Evolutionary conservation across 306 rosid species (phyloP).

Genomic region (Lagenaria siceraria): DNA sequence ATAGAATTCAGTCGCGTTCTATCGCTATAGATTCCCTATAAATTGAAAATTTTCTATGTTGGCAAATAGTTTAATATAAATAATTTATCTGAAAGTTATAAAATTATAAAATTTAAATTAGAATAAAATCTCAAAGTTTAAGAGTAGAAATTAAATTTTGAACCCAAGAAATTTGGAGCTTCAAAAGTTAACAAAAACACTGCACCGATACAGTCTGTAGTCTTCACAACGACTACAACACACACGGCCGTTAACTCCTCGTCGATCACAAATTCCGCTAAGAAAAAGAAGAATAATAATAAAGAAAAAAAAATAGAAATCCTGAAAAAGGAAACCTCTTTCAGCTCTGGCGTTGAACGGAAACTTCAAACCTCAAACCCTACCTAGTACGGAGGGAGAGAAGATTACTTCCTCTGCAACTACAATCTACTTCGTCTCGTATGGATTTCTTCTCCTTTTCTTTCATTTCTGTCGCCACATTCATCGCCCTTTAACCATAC

Average conservation of each 20-base stretch:
- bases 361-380: conserved; percentile 12
- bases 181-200: neutral
- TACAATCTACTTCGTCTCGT: conserved; percentile 10
- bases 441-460: neutral
- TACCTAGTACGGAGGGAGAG: neutral
- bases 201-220: neutral
- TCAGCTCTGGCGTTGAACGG: conserved; percentile 4
- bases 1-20: no score
- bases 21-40: no score
- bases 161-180: neutral
- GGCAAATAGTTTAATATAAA: no score
- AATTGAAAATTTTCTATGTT: no score
- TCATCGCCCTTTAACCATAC: neutral
- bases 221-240: neutral
- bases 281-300: neutral
- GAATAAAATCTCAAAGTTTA: no score
- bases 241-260: neutral
- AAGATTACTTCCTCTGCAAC: neutral
- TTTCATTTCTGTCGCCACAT: neutral
- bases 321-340: neutral
- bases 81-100: no score
- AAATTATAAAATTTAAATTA: no score
- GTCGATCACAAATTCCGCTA: conserved; percentile 5
- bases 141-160: no score
- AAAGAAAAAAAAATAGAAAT: neutral